Base-by-base conservation (phyloP, 2,329 filamentous ascomycete genomes). In the Coniella vitis region DNA sequence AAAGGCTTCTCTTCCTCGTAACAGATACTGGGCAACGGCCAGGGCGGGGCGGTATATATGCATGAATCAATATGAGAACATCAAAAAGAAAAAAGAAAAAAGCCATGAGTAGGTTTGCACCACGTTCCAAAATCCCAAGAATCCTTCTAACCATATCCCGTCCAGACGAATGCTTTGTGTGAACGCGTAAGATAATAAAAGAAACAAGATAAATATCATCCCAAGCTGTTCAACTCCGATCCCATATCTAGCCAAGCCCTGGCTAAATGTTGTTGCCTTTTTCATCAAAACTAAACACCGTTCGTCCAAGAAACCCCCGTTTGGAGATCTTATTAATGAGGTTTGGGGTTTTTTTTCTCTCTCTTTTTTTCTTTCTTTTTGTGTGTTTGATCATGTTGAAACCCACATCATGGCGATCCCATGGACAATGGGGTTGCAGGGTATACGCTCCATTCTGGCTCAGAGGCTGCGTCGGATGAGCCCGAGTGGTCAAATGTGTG, bases 401-500 rank as follows among this genome's bases (percentile, higher is more conserved):
- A n/a, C n/a, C n/a, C 14, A n/a, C 25, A 19, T 53, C 40, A 53
- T 51, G 51, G 51, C 12, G 51, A 53, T 20, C 45, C 40, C 78
- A 87, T 83, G n/a, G 83, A 87, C 55, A 85, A 69, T 53, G 85
- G 85, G 46, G 85, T 88, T 38, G 78, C 78, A 34, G 84, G 84
- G 67, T 83, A 83, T 56, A 81, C 76, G 61, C 78, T 82, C 50
- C 76, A 75, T 53, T 74, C 69, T 58, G 62, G 61, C 48, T 83
- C 79, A 29, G 79, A 83, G 64, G 78, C 80, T 60, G 71, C 74
- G 53, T 77, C 70, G 14, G 45, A 47, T 3, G 45, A 47, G 38
- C 38, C 37, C 45, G 83, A 87, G 63, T 81, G 78, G 60, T 86
- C 83, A 65, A 82, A 86, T 22, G 81, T 84, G 63, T 86, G 83